Base-by-base conservation (phyloP, 345 rosid species). In the Citrus glauca region DNA sequence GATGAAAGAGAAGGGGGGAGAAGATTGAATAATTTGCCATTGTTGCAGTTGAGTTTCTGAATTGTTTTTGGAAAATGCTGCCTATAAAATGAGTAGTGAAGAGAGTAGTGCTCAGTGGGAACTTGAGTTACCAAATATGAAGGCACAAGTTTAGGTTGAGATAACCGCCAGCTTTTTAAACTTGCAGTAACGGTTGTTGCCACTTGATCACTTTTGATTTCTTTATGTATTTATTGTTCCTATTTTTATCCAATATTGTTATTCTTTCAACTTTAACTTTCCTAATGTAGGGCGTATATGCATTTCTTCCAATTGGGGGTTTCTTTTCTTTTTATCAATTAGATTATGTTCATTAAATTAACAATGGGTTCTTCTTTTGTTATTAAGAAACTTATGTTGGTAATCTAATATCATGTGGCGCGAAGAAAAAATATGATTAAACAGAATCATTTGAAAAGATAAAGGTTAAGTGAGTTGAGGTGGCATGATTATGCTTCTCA, bases 281-380 rank as follows among this genome's bases (percentile, higher is more conserved):
- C 35, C 72, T 11, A 71, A 55, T 24, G 75, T 9, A 79, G 72
- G 72, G 91, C 80, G 82, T 85, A 87, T 85, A 83, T 91, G 67
- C 97, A 78, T 93, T 89, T 80, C 95, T 89, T 90, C 87, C 62
- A 28, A 66, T 63, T 30, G 73, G 73, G 82, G 90, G 62, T 81
- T 82, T 83, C 88, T 85, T 83, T 84, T 80, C 33, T 56, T 56
- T 19, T 22, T 45, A 45, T 45, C 50, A 11, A 3, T 13, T 16
- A 45, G 50, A 45, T 13, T 13, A 13, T 13, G 50, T 45, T 45
- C 50, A 45, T 13, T 45, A 45, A 13, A 45, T 11, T 45, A 13
- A 45, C 7, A 19, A 53, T 53, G 22, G 57, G 19, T 53, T 53
- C 22, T 53, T 53, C 57, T 53, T 53, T 53, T 53, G 22, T 17